These are phyloP conservation scores for Fusarium mundagurra DNA, from an alignment of 2,329 filamentous ascomycete genomes.

Conservation along the genomic window DNA sequence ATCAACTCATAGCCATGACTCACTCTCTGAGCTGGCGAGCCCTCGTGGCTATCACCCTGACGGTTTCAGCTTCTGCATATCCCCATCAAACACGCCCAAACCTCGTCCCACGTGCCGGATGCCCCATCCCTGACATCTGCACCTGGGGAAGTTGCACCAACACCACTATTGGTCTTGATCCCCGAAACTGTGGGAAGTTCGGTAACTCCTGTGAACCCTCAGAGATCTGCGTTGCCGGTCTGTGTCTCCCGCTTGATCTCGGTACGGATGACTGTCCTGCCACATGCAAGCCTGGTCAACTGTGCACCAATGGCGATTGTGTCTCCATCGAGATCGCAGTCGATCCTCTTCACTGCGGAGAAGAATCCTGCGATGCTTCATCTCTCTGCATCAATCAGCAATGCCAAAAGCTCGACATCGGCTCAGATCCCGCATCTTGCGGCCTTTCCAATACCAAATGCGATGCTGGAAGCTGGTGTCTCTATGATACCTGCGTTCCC, in stretches of 20 bases:
- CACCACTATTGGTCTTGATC: slow-evolving; percentile 29
- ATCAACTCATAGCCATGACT: slow-evolving; percentile 4
- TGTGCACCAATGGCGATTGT: slow-evolving; percentile 21
- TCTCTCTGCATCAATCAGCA: slow-evolving; percentile 24
- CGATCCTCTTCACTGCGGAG: slow-evolving; percentile 14
- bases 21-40: slow-evolving; percentile 11
- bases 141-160: slow-evolving; percentile 21
- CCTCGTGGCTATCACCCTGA: not conserved
- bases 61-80: not conserved
- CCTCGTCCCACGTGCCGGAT: slow-evolving; percentile 9
- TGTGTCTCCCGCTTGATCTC: slow-evolving; percentile 11
- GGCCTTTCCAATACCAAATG: slow-evolving; percentile 13
- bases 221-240: slow-evolving; percentile 23
- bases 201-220: slow-evolving; percentile 17
- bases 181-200: slow-evolving; percentile 8
- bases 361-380: slow-evolving; percentile 4
- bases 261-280: not conserved
- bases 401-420: slow-evolving; percentile 23
- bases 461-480: slow-evolving; percentile 32
- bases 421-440: slow-evolving; percentile 19
- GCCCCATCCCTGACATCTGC: slow-evolving; percentile 20
- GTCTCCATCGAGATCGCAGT: slow-evolving; percentile 19
- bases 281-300: slow-evolving; percentile 19
- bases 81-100: not conserved
- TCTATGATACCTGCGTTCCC: slow-evolving; percentile 19